Percentiles rank a stretch among this genome's conserved stretches.
Evolutionary conservation across 129 eudicot genomes (phyloP).

Genomic region (Oenanthe sinensis): DNA sequence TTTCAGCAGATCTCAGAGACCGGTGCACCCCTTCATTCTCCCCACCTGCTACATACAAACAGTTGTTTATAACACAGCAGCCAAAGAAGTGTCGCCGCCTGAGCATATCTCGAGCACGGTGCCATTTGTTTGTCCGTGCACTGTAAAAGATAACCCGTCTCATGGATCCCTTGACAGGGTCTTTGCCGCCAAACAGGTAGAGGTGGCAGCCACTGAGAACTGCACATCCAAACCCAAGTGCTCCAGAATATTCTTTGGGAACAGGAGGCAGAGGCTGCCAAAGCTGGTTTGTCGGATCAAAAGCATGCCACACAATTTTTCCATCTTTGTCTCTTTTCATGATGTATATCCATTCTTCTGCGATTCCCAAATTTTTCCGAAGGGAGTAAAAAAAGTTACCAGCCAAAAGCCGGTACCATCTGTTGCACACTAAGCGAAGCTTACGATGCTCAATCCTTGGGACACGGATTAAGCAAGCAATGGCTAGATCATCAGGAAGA

Average conservation of each 20-base stretch:
- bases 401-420: constrained; percentile 80
- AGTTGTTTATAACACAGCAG: constrained; percentile 47
- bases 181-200: constrained; percentile 73
- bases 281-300: constrained; percentile 60
- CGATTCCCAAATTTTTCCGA: constrained; percentile 40
- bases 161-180: constrained; percentile 79
- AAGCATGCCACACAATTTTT: constrained; percentile 72
- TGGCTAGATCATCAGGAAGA: constrained; percentile 82
- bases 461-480: constrained; percentile 74
- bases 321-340: constrained; percentile 70
- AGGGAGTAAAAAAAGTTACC: constrained; percentile 72
- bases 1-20: constrained; percentile 67
- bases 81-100: constrained; percentile 46
- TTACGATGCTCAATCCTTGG: constrained; percentile 73
- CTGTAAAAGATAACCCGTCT: constrained; percentile 70
- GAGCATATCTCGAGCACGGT: constrained; percentile 83
- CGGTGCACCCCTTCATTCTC: constrained; percentile 73
- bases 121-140: constrained; percentile 78
- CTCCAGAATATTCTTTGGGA: constrained; percentile 69
- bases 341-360: constrained; percentile 78
- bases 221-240: constrained; percentile 70
- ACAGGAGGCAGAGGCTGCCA: constrained; percentile 84
- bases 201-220: constrained; percentile 78
- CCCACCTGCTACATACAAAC: constrained; percentile 80
- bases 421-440: constrained; percentile 70